These are phyloP conservation scores for Dactylellina drechsleri DNA, from an alignment of 2,329 filamentous ascomycete genomes.

Conservation along the genomic window DNA sequence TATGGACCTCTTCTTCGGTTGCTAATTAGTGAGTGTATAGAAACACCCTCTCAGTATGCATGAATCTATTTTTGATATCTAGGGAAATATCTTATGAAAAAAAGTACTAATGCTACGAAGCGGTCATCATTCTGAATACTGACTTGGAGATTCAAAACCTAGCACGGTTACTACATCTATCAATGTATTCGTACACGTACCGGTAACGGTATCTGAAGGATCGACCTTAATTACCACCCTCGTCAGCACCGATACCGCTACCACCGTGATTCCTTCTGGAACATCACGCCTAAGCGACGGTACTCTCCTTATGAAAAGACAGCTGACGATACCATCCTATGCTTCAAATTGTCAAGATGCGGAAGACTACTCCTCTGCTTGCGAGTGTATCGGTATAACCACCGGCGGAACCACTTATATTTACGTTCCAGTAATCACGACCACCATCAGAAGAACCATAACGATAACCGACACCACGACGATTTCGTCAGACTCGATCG, in stretches of 20 bases:
- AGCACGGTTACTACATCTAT: constrained; percentile 2
- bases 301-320: constrained; percentile 12
- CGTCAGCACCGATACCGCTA: not conserved
- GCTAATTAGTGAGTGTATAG: constrained; percentile 1
- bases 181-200: not conserved
- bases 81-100: not conserved
- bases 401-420: constrained; percentile 23
- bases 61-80: too few relatives aligned
- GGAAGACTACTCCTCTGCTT: constrained; percentile 31
- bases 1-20: constrained; percentile 23
- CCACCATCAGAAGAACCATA: constrained; percentile 2
- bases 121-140: too few relatives aligned
- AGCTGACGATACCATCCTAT: constrained; percentile 19
- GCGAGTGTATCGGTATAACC: constrained; percentile 19
- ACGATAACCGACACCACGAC: constrained; percentile 16
- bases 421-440: constrained; percentile 8
- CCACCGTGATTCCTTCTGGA: not conserved
- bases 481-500: not conserved
- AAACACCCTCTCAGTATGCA: too few relatives aligned
- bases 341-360: constrained; percentile 22
- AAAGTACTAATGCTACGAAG: not conserved
- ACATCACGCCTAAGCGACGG: not conserved
- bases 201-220: not conserved
- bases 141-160: not conserved
- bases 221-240: not conserved